These are phyloP conservation scores for Neoboletus magnificus DNA, from an alignment of 768 basidiomycete species.

Conservation along the genomic window DNA sequence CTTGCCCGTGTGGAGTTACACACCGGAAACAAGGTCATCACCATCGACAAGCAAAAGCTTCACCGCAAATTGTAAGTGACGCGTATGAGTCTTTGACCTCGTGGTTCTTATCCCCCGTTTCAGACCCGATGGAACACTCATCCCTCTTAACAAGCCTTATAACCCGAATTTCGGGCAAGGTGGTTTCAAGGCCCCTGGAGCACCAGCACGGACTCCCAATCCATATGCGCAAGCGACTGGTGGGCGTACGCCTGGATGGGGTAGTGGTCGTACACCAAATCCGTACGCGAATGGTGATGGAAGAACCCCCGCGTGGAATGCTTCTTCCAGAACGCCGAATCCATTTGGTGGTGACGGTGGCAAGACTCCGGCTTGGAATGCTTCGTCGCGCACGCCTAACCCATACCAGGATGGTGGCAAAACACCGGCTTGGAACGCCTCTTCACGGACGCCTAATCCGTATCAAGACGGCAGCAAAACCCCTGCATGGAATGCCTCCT, in stretches of 20 bases:
- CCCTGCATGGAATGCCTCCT: conserved; percentile 21
- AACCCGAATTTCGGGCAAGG: conserved; percentile 20
- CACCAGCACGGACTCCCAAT: conserved; percentile 44
- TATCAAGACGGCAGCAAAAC: conserved; percentile 30
- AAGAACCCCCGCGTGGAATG: conserved; percentile 63
- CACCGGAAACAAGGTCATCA: conserved; percentile 85
- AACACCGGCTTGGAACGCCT: conserved; percentile 51
- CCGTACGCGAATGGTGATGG: conserved; percentile 59
- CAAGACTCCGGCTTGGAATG: conserved; percentile 65
- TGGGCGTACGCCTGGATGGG: conserved; percentile 38
- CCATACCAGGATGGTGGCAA: conserved; percentile 44
- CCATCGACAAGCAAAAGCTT: conserved; percentile 78
- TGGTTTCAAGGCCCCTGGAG: conserved; percentile 34
- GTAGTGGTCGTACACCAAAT: conserved; percentile 57
- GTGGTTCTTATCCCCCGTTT: conserved; percentile 8
- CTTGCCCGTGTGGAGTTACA: conserved; percentile 87
- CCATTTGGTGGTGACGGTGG: conserved; percentile 56
- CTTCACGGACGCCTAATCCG: conserved; percentile 55
- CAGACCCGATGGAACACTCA: conserved; percentile 56
- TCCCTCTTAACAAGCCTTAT: conserved; percentile 44
- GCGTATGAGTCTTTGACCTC: background rate
- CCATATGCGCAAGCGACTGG: conserved; percentile 41
- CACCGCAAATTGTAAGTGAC: conserved; percentile 65
- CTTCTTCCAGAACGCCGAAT: conserved; percentile 67
- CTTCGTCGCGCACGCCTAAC: conserved; percentile 53